Percentiles rank a stretch among this genome's conserved stretches.
phyloP scores from a whole-genome alignment of 192 early-diverging fungal species.

The Coemansia sp. region DNA sequence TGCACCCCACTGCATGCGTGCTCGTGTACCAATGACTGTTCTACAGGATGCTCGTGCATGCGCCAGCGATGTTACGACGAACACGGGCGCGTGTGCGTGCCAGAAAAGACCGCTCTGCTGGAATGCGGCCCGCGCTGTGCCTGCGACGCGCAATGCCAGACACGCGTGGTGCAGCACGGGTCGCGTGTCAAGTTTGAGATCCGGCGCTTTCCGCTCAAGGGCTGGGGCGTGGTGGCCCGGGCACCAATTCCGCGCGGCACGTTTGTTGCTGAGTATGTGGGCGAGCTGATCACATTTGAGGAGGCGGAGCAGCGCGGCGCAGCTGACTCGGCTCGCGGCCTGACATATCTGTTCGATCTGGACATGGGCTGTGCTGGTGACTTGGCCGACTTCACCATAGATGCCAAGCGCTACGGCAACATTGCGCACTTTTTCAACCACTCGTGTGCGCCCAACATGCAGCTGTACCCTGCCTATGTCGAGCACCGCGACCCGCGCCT shows the following conservation, averaged over 20 bases:
- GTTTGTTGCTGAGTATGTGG: slow-evolving; percentile 96
- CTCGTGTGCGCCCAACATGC: slow-evolving; percentile 90
- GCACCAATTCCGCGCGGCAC: slow-evolving; percentile 44
- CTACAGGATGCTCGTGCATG: slow-evolving; percentile 24
- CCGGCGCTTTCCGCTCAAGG: slow-evolving; percentile 37
- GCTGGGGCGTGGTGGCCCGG: slow-evolving; percentile 50
- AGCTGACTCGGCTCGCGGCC: slow-evolving; percentile 20
- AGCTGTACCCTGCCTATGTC: slow-evolving; percentile 46
- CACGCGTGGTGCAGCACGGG: slow-evolving; percentile 48
- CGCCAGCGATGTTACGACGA: slow-evolving; percentile 27
- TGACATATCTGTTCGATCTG: slow-evolving; percentile 68
- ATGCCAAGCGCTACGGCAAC: slow-evolving; percentile 87
- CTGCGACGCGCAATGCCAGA: slow-evolving; percentile 36
- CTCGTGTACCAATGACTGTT: slow-evolving; percentile 26
- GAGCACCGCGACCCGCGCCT: slow-evolving; percentile 81
- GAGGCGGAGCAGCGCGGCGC: slow-evolving; percentile 71
- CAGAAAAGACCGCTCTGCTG: slow-evolving; percentile 13
- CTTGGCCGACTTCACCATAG: slow-evolving; percentile 90
- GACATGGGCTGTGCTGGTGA: slow-evolving; percentile 78
- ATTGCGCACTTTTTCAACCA: slow-evolving; percentile 98
- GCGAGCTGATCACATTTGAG: slow-evolving; percentile 82
- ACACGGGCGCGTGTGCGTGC: slow-evolving; percentile 21
- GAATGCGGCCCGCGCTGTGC: slow-evolving; percentile 45
- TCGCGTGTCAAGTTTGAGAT: slow-evolving; percentile 36
- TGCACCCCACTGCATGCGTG: slow-evolving; percentile 38